Evolutionary conservation across 345 rosid genomes (phyloP), one percentile per base, ranked within the genome.

Genomic region (Aquilaria malaccensis): DNA sequence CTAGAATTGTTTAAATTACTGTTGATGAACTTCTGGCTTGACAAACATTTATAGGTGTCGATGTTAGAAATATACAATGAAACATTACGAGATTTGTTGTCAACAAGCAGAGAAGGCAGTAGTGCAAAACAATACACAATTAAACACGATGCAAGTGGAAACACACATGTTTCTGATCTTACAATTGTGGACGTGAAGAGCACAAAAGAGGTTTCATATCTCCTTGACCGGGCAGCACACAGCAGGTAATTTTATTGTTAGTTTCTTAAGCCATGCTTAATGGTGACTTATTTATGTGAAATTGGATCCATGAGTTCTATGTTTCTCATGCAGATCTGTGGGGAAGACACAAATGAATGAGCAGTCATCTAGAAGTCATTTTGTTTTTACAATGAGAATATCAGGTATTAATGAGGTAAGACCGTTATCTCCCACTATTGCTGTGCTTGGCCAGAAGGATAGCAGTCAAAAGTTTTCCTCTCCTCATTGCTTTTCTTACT

Each of bases 31-130:
- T 9, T 7, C 49, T 15, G 56, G 10, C 57, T 69, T 45, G 12
- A n/a, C 47, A 69, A 65, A 56, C 58, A 51, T 72, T 33, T 60
- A 6, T 63, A 94, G 99, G 99, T 90, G 37, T 90, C 99, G 13
- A 90, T 94, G 99, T 75, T 94, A 77, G 99, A 94, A 67, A 94
- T 94, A 58, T 94, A 94, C 76, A 94, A 94, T 32, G 99, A 94
- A 82, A 78, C 96, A 2, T 82, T 94, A 48, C 77, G 96, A 13
- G 99, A 94, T 77, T 72, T 94, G 71, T 76, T 94, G 74, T 76
- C 93, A 31, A 77, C 89, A 55, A 86, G 69, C 66, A 65, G 79
- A 64, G 96, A 90, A 74, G 80, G 88, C 45, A 46, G 62, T 30
- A 54, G 81, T 72, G 67, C 85, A 41, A 80, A 85, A 76, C 88